These are phyloP conservation scores for Carex littledalei DNA, from an alignment of 176 grass and related monocot genomes.

Conservation along the genomic window DNA sequence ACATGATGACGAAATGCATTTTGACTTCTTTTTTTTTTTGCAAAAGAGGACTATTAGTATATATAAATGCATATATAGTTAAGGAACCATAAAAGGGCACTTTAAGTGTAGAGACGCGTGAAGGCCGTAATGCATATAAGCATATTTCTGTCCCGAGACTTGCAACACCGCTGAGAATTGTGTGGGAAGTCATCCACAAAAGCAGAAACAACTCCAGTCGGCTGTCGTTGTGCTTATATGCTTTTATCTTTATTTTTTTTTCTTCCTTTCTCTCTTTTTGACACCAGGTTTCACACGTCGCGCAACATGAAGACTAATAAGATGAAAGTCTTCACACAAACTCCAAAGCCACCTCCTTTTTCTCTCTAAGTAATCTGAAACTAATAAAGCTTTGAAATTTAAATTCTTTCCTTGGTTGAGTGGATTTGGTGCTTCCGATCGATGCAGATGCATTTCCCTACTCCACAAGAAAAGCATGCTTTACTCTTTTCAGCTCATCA, in stretches of 20 bases:
- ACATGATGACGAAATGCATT: background rate
- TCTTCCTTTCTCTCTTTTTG: background rate
- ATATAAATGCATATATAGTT: background rate
- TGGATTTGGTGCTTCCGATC: constrained; percentile 32
- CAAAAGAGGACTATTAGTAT: background rate
- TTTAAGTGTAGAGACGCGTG: background rate
- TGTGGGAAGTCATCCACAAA: background rate
- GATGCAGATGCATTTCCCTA: constrained; percentile 37
- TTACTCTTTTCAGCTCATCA: constrained; percentile 17
- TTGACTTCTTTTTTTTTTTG: background rate
- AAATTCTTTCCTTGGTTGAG: constrained; percentile 50
- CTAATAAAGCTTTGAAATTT: background rate
- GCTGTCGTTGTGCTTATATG: background rate
- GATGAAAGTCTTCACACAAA: constrained; percentile 27
- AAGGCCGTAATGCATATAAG: background rate
- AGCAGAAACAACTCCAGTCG: background rate
- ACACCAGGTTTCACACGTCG: constrained; percentile 26
- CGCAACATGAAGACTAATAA: background rate
- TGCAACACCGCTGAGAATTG: background rate
- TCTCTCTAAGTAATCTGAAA: background rate
- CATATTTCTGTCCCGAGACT: background rate
- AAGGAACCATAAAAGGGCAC: background rate
- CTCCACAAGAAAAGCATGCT: constrained; percentile 57
- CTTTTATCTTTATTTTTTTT: background rate
- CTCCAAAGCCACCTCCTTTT: constrained; percentile 34